Conservation (phyloP, 176 grass and related monocot species). For the Triticum aestivum region DNA sequence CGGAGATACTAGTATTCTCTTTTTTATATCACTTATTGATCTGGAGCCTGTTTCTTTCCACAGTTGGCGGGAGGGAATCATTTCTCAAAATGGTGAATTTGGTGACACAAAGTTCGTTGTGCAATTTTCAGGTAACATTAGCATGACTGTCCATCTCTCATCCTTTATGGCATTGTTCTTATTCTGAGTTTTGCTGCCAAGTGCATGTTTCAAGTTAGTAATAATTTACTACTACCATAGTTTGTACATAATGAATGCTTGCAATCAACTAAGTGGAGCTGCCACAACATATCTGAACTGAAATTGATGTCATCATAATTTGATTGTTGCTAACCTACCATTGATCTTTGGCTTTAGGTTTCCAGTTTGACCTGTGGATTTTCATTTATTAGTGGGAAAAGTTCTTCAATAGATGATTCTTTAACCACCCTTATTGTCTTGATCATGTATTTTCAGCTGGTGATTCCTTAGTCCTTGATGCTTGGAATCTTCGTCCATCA, state of each 20-base stretch:
- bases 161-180: not conserved
- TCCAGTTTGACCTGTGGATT: conserved; percentile 9
- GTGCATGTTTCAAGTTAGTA: not conserved
- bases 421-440: conserved; percentile 8
- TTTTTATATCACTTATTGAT: conserved; percentile 7
- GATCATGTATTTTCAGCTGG: conserved; percentile 42
- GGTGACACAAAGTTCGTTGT: conserved; percentile 68
- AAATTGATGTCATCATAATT: conserved; percentile 9
- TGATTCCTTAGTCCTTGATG: conserved; percentile 59
- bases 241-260: not conserved
- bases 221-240: not conserved
- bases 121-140: conserved; percentile 65
- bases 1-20: not conserved
- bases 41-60: conserved; percentile 34
- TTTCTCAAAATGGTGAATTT: conserved; percentile 56
- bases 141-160: not conserved
- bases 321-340: not conserved
- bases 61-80: conserved; percentile 92
- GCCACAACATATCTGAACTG: not conserved
- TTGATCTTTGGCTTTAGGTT: not conserved
- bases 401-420: conserved; percentile 4
- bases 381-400: not conserved
- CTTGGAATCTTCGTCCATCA: conserved; percentile 73
- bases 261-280: not conserved
- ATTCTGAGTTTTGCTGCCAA: not conserved